Evolutionary conservation across 345 rosid genomes (phyloP).

Genomic region (Durio zibethinus): DNA sequence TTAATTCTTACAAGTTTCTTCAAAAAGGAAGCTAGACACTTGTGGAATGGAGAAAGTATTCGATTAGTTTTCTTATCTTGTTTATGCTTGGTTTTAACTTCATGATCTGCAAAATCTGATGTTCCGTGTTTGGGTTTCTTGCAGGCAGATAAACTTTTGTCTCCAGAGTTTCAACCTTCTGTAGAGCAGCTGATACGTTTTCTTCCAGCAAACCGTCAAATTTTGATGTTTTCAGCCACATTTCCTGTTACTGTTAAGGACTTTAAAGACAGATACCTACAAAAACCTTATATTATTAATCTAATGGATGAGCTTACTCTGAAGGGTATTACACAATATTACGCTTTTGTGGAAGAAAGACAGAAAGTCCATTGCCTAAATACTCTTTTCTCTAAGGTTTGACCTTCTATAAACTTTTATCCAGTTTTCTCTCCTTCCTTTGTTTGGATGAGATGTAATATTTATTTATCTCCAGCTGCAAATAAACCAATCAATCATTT

Average conservation of each 20-base stretch:
- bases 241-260: slow-evolving; percentile 98
- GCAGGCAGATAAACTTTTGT: slow-evolving; percentile 98
- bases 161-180: slow-evolving; percentile 98
- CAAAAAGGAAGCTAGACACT: slow-evolving; percentile 2
- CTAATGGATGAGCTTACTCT: slow-evolving; percentile 99
- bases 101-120: slow-evolving; percentile 34
- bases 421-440: neutral
- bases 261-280: slow-evolving; percentile 84
- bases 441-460: slow-evolving; percentile 8
- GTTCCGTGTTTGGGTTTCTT: slow-evolving; percentile 18
- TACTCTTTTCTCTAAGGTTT: slow-evolving; percentile 98
- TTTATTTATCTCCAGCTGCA: slow-evolving; percentile 65
- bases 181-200: slow-evolving; percentile 87
- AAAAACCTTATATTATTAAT: slow-evolving; percentile 85
- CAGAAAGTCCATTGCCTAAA: slow-evolving; percentile 99
- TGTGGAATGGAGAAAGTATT: neutral
- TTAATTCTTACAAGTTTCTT: neutral
- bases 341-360: slow-evolving; percentile 99
- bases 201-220: slow-evolving; percentile 78
- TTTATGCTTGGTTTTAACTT: slow-evolving; percentile 1
- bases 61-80: neutral
- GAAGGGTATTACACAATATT: slow-evolving; percentile 91
- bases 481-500: slow-evolving; percentile 97
- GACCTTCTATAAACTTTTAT: slow-evolving; percentile 6
- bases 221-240: slow-evolving; percentile 97